These are phyloP conservation scores for Leccinum barrowsii DNA, from an alignment of 768 basidiomycete species.

Conservation along the genomic window DNA sequence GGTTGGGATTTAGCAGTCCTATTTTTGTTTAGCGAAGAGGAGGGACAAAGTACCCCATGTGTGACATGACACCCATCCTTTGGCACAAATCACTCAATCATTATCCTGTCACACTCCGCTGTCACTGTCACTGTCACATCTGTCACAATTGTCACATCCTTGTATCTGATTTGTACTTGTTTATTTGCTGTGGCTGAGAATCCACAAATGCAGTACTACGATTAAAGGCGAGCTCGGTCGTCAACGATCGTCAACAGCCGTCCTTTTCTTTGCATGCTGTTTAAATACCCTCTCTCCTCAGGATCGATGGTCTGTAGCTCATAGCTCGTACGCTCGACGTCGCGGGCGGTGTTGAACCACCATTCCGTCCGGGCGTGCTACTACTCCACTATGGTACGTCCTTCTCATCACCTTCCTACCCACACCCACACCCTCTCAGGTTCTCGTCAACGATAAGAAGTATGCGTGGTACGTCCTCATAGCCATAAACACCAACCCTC, in stretches of 20 bases:
- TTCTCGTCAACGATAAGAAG: constrained; percentile 72
- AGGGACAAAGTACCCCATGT: constrained; percentile 8
- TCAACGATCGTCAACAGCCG: constrained; percentile 52
- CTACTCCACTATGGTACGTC: constrained; percentile 36
- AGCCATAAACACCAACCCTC: neutral
- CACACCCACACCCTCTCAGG: constrained; percentile 36
- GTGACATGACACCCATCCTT: constrained; percentile 13
- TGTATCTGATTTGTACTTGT: constrained; percentile 18
- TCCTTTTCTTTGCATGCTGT: constrained; percentile 40
- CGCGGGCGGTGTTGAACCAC: constrained; percentile 52
- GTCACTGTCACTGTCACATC: constrained; percentile 13
- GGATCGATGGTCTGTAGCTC: constrained; percentile 27
- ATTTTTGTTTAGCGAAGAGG: neutral
- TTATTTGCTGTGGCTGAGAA: constrained; percentile 25
- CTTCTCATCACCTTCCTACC: neutral
- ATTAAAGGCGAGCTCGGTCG: constrained; percentile 31
- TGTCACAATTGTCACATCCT: neutral
- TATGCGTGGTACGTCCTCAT: constrained; percentile 68
- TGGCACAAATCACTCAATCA: constrained; percentile 33
- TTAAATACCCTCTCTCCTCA: constrained; percentile 37
- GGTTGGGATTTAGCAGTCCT: neutral
- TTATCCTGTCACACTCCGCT: constrained; percentile 1
- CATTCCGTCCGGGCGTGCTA: constrained; percentile 33
- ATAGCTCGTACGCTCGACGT: constrained; percentile 53
- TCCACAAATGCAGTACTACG: constrained; percentile 10